Percentiles rank a stretch among this genome's conserved stretches.
These are phyloP conservation scores for Cenococcum geophilum DNA, from an alignment of 495 filamentous ascomycete species.

Conservation along the genomic window DNA sequence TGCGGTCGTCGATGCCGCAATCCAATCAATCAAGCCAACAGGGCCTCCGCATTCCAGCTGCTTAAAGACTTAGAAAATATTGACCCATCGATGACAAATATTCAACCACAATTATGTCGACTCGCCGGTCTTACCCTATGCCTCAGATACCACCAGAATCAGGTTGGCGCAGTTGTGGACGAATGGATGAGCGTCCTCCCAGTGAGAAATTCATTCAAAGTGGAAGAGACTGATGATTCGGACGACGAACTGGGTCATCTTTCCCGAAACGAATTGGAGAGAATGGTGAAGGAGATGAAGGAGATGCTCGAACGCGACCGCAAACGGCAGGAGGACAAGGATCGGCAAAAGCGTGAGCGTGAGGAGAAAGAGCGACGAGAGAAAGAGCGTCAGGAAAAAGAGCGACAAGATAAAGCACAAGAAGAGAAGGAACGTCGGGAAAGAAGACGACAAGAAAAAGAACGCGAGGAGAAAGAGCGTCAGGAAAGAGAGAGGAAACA, in stretches of 20 bases:
- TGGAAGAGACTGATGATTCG: neutral
- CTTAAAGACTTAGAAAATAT: neutral
- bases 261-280: neutral
- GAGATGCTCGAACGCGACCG: neutral
- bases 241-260: neutral
- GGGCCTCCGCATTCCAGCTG: neutral
- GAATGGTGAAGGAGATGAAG: neutral
- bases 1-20: slow-evolving; percentile 6
- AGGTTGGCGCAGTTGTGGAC: neutral
- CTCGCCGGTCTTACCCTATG: slow-evolving; percentile 6
- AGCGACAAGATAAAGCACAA: neutral
- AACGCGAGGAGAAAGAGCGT: neutral
- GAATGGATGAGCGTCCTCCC: neutral
- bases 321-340: neutral
- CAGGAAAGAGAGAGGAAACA: neutral
- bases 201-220: neutral
- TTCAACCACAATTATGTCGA: neutral
- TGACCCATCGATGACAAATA: neutral
- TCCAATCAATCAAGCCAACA: slow-evolving; percentile 5
- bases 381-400: neutral
- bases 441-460: neutral
- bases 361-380: neutral
- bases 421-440: neutral
- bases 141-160: slow-evolving; percentile 7
- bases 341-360: neutral